phyloP scores from a whole-genome alignment of 164 flowering plant species.

The Amborella trichopoda region DNA sequence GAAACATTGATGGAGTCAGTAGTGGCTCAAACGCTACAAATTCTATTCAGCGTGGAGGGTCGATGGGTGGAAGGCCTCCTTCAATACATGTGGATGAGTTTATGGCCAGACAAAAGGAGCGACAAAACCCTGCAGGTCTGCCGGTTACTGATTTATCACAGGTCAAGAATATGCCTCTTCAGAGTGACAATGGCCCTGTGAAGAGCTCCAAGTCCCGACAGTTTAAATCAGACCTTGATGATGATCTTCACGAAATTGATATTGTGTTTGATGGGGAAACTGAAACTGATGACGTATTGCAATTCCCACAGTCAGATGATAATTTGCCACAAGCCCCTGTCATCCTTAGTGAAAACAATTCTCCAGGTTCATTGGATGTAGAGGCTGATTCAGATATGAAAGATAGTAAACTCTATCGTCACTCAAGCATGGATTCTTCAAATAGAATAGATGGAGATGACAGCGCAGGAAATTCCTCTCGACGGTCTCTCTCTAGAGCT shows the following conservation, averaged over 20 bases:
- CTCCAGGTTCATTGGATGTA: conserved; percentile 77
- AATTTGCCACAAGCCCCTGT: conserved; percentile 48
- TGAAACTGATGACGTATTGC: conserved; percentile 78
- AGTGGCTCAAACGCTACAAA: conserved; percentile 45
- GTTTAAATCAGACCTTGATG: conserved; percentile 81
- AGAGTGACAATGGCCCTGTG: conserved; percentile 25
- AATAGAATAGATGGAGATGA: conserved; percentile 50
- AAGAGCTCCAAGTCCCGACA: conserved; percentile 39
- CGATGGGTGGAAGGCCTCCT: conserved; percentile 88
- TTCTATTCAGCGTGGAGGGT: conserved; percentile 63
- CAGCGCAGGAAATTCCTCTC: conserved; percentile 54
- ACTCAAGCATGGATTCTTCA: conserved; percentile 27
- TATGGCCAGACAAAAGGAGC: conserved; percentile 92
- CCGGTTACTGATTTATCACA: conserved; percentile 38
- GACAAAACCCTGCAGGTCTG: conserved; percentile 42
- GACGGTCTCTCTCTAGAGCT: conserved; percentile 59
- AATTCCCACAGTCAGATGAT: conserved; percentile 87
- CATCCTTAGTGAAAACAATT: conserved; percentile 33
- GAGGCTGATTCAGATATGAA: conserved; percentile 66
- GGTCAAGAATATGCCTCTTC: conserved; percentile 23
- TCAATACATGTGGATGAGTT: conserved; percentile 98
- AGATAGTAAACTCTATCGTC: conserved; percentile 42
- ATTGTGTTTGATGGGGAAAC: conserved; percentile 95
- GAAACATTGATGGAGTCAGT: conserved; percentile 59
- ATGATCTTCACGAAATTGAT: conserved; percentile 91